Percentiles rank a stretch among this genome's conserved stretches.
phyloP scores from a whole-genome alignment of 108 stramenopile species.

The Nitzschia inconspicua region DNA sequence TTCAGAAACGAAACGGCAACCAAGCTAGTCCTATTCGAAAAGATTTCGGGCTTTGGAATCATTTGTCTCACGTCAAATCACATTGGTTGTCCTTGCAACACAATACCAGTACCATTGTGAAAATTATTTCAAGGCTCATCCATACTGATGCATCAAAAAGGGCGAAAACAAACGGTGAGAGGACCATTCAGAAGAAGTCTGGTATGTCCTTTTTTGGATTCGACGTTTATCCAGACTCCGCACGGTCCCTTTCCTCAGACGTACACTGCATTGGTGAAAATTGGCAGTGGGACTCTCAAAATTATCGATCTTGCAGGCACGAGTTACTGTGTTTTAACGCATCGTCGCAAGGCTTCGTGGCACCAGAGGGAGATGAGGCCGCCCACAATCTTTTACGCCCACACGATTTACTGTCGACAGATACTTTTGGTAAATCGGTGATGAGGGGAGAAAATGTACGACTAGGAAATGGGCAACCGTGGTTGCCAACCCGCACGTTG shows the following conservation, averaged over 20 bases:
- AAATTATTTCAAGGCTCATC: background rate
- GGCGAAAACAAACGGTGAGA: background rate
- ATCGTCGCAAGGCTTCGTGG: no score
- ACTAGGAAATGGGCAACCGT: background rate
- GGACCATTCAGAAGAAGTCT: no score
- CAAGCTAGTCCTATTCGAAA: background rate
- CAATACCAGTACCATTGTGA: background rate
- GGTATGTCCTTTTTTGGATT: no score
- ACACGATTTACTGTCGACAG: background rate
- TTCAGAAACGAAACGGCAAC: background rate
- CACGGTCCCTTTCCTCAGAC: slow-evolving; percentile 5
- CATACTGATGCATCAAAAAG: background rate
- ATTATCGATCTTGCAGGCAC: slow-evolving; percentile 37
- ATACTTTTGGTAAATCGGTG: background rate
- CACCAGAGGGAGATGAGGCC: no score
- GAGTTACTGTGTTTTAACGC: no score
- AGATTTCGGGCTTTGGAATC: slow-evolving; percentile 43
- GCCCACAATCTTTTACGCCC: background rate
- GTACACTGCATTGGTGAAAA: slow-evolving; percentile 32
- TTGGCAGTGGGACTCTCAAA: slow-evolving; percentile 11
- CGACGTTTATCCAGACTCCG: no score
- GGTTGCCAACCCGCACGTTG: slow-evolving; percentile 3
- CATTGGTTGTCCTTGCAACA: slow-evolving; percentile 37
- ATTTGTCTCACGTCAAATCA: slow-evolving; percentile 29
- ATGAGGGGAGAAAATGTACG: slow-evolving; percentile 36